These are phyloP conservation scores for Mycena galopus DNA, from an alignment of 768 basidiomycete genomes.

Conservation along the genomic window DNA sequence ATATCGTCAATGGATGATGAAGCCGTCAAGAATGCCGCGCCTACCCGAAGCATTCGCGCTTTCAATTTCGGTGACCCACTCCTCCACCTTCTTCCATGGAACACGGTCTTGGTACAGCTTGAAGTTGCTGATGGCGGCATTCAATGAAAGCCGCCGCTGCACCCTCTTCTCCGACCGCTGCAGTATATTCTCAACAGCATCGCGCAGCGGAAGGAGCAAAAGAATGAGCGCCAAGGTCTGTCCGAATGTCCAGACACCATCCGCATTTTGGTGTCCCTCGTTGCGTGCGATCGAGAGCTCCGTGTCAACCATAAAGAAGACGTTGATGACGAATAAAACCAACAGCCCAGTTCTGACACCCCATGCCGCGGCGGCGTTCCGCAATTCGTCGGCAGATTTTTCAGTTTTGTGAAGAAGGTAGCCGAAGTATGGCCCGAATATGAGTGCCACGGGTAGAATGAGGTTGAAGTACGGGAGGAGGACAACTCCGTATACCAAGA, in stretches of 20 bases:
- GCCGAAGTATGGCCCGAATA: neutral
- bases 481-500: neutral
- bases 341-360: neutral
- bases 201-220: neutral
- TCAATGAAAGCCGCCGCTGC: no score
- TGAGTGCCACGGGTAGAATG: neutral
- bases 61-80: no score
- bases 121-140: no score
- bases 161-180: no score
- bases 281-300: slow-evolving; percentile 1
- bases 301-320: slow-evolving; percentile 18
- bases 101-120: no score
- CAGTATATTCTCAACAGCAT: neutral
- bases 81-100: no score
- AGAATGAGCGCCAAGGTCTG: neutral
- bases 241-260: neutral
- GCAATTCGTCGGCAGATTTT: no score
- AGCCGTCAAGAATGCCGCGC: no score
- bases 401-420: neutral
- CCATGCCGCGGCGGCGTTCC: no score
- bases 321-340: neutral
- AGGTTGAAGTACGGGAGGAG: neutral
- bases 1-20: no score
- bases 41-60: no score
- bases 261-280: neutral